These are phyloP conservation scores for Tothia fuscella DNA, from an alignment of 2,329 filamentous ascomycete genomes.

Conservation along the genomic window DNA sequence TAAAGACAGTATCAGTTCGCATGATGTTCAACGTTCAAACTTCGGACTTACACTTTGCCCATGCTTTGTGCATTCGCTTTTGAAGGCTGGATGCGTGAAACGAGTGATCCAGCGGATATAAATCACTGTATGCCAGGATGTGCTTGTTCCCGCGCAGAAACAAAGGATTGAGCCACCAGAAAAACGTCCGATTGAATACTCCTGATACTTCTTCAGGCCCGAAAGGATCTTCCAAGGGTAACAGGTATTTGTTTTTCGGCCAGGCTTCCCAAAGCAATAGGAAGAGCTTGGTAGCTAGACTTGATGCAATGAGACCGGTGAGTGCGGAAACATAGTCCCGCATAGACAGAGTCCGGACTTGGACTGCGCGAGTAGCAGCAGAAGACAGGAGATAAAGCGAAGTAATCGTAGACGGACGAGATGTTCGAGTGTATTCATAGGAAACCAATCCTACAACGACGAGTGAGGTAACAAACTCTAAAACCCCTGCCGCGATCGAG, in stretches of 20 bases:
- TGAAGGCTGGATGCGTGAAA: not conserved
- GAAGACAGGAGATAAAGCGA: slow-evolving; percentile 1
- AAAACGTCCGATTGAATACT: slow-evolving; percentile 19
- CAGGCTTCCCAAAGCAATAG: slow-evolving; percentile 15
- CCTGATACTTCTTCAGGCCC: slow-evolving; percentile 15
- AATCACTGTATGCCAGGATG: slow-evolving; percentile 15
- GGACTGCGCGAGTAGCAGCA: slow-evolving; percentile 12
- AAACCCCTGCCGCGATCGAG: not conserved
- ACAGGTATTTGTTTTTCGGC: slow-evolving; percentile 13
- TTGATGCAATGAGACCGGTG: slow-evolving; percentile 12
- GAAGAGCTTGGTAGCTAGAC: slow-evolving; percentile 13
- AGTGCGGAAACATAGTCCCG: slow-evolving; percentile 12
- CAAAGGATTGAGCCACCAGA: slow-evolving; percentile 27
- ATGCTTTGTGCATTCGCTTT: not conserved
- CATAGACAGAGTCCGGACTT: slow-evolving; percentile 16
- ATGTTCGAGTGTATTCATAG: slow-evolving; percentile 3
- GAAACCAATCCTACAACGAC: not conserved
- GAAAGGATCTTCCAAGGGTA: slow-evolving; percentile 12
- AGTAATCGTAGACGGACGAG: not conserved
- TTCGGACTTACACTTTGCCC: slow-evolving; percentile 1
- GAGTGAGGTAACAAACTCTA: not conserved
- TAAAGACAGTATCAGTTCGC: not conserved
- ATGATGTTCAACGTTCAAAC: not conserved
- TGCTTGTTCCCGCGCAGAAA: slow-evolving; percentile 19
- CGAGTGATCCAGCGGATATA: slow-evolving; percentile 13